phyloP scores from a whole-genome alignment of 139 green algal genomes.

The Tetraselmis striata region DNA sequence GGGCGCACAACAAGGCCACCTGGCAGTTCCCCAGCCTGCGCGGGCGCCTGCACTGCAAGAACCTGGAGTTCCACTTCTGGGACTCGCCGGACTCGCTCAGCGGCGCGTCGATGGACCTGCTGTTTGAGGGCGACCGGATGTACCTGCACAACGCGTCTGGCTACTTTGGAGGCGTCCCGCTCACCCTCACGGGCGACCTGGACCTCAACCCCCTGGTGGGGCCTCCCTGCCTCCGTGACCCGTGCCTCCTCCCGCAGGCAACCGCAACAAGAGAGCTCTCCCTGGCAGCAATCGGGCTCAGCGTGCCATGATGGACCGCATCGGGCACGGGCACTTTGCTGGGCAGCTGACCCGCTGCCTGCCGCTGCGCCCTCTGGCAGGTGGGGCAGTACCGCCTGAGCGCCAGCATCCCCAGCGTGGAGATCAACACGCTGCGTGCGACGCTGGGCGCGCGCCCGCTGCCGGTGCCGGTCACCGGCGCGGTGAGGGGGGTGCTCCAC shows the following conservation, averaged over 20 bases:
- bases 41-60: conserved; percentile 44
- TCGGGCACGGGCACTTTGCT: no score
- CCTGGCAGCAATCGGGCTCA: no score
- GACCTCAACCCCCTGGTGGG: conserved; percentile 68
- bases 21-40: conserved; percentile 77
- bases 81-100: conserved; percentile 84
- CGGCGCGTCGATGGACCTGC: conserved; percentile 67
- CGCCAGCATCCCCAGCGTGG: conserved; percentile 58
- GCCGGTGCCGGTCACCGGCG: conserved; percentile 66
- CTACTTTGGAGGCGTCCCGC: conserved; percentile 63
- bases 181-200: conserved; percentile 77
- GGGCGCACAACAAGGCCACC: conserved; percentile 34
- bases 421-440: conserved; percentile 81
- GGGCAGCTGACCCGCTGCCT: no score
- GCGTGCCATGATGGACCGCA: no score
- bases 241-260: no score
- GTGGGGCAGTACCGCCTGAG: conserved; percentile 76
- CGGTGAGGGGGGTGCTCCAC: conserved; percentile 76
- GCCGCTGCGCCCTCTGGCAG: background rate
- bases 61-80: conserved; percentile 86
- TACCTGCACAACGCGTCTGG: conserved; percentile 85
- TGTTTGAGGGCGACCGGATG: conserved; percentile 84
- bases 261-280: no score
- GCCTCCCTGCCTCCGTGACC: no score
- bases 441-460: conserved; percentile 72